A percentile compares a stretch with the other conserved stretches of the same genome.
These are phyloP conservation scores for Lactarius sp. DNA, from an alignment of 768 basidiomycete genomes.

Conservation along the genomic window DNA sequence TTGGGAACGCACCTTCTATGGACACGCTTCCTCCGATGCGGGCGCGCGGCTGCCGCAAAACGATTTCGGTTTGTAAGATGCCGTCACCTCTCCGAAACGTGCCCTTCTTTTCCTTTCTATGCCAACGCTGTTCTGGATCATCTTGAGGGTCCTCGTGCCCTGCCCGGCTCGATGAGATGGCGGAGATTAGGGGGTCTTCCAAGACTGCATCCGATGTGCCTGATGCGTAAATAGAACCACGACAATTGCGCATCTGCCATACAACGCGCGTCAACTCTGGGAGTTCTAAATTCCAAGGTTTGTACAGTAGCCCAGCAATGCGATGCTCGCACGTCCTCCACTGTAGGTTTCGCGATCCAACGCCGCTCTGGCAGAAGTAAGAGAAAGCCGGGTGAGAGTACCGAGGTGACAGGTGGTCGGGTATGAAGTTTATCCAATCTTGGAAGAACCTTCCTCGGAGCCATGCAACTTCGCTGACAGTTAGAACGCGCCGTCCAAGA, in stretches of 20 bases:
- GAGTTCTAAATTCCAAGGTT: background rate
- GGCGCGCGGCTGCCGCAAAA: slow-evolving; percentile 2
- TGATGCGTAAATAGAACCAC: background rate
- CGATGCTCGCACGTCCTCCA: background rate
- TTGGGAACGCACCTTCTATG: background rate
- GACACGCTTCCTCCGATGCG: slow-evolving; percentile 7
- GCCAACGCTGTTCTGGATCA: background rate
- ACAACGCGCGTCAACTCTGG: background rate
- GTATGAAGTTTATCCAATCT: background rate
- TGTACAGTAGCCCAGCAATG: background rate
- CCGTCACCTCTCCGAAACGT: slow-evolving; percentile 1
- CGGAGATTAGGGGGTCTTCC: background rate
- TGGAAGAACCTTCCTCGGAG: background rate
- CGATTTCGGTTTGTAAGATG: background rate
- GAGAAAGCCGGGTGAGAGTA: too few relatives aligned
- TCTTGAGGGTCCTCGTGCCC: background rate
- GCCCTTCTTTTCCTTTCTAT: background rate
- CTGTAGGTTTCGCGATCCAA: background rate
- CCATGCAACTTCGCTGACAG: background rate
- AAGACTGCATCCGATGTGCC: background rate
- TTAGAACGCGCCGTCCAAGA: background rate
- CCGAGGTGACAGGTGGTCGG: too few relatives aligned
- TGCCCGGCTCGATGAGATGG: background rate
- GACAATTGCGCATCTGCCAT: background rate
- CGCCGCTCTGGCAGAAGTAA: background rate